Conservation (phyloP, 2,329 filamentous ascomycete species). For the Pseudocercospora pini-densiflorae region DNA sequence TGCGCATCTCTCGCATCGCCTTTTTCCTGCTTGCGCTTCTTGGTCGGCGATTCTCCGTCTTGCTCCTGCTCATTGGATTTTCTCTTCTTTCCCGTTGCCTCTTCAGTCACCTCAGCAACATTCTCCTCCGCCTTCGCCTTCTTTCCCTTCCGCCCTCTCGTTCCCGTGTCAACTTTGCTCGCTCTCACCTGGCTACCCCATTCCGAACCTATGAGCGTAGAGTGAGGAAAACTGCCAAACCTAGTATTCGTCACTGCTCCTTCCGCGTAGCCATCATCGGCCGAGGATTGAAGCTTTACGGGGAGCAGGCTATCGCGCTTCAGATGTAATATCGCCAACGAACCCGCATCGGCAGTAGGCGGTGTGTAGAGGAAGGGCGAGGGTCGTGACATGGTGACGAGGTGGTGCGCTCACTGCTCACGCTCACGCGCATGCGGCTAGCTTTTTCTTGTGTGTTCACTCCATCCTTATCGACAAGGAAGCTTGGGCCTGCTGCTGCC, state of each 20-base stretch:
- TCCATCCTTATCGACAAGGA: neutral
- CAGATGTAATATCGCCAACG: conserved; percentile 82
- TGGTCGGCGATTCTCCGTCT: conserved; percentile 30
- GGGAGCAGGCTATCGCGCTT: conserved; percentile 85
- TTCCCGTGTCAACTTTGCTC: conserved; percentile 87
- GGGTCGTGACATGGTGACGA: conserved; percentile 21
- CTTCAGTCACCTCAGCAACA: conserved; percentile 1
- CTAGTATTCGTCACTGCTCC: conserved; percentile 76
- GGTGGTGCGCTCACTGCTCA: neutral
- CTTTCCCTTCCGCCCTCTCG: conserved; percentile 69
- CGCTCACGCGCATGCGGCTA: neutral
- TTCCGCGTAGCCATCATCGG: conserved; percentile 49
- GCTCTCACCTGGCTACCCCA: conserved; percentile 94
- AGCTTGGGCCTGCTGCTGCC: neutral
- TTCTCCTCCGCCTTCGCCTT: conserved; percentile 57
- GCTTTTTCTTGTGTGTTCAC: neutral
- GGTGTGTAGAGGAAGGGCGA: conserved; percentile 84
- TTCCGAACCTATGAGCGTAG: conserved; percentile 66
- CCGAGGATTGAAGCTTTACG: conserved; percentile 57
- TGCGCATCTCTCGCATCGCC: neutral
- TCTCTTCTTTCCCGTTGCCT: conserved; percentile 42
- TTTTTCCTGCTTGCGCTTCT: conserved; percentile 39
- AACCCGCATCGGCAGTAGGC: conserved; percentile 62
- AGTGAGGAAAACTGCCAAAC: conserved; percentile 75
- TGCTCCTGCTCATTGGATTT: conserved; percentile 47